Base-by-base conservation (phyloP, 306 rosid species). In the Gillenia trifoliata region DNA sequence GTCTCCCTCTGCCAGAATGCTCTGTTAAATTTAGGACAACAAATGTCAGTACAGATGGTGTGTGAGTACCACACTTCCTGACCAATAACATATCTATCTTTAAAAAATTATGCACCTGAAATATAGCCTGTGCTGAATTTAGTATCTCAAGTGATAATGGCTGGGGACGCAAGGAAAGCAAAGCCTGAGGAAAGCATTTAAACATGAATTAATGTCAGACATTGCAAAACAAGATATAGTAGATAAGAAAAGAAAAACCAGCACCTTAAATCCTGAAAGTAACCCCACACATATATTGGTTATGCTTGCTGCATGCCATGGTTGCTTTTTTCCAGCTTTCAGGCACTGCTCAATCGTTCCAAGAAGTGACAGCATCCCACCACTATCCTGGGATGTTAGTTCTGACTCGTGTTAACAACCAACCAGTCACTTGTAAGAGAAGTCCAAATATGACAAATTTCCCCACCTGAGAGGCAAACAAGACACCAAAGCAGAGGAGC, bases 401-500 rank as follows among this genome's bases (percentile, higher is more conserved):
- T 68, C 56, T 19, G 81, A 66, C 40, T 79, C 66, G 77, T 70
- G 75, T 86, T 75, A 84, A 80, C 30, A 25, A 36, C 22, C 68
- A 76, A 72, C 60, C 64, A 17, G 23, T 62, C 70, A 68, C 55
- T 75, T 59, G 25, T 75, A 73, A 64, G 62, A 73, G 69, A 61
- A 73, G 73, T 75, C 71, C 26, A 47, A 81, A 67, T 23, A 63
- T 50, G 66, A 72, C 56, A 56, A 34, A 76, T 50, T 64, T 61
- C 73, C 67, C 78, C 80, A 94, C 98, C 98, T 94, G 96, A 82
- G 89, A 90, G 78, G 98, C 97, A 91, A 94, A 94, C 82, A 91
- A 74, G 79, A 83, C 79, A 66, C 97, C 98, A 50, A 91, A 91
- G 80, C 88, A 88, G 70, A 89, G 91, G 66, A 94, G 96, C 98